Evolutionary conservation across 352 stramenopile genomes (phyloP).

Genomic region (Phytopythium ostracodes): DNA sequence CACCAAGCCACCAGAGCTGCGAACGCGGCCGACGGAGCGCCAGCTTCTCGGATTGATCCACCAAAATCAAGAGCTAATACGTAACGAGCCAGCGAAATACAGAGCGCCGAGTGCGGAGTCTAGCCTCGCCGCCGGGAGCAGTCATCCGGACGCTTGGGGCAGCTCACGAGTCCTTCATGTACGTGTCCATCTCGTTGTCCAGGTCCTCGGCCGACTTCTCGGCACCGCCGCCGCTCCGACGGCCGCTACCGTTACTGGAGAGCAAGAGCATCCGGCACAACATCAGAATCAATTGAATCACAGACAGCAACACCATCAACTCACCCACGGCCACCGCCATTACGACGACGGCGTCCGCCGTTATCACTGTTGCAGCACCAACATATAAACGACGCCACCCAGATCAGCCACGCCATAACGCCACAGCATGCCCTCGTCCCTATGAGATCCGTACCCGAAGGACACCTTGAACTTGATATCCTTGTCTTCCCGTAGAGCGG

Average conservation of each 20-base stretch:
- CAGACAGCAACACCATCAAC: slow-evolving; percentile 1
- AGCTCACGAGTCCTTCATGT: slow-evolving; percentile 63
- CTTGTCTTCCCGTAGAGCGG: slow-evolving; percentile 59
- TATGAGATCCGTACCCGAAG: slow-evolving; percentile 44
- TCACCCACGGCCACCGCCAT: slow-evolving; percentile 20
- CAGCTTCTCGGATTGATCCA: background rate
- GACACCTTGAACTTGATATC: slow-evolving; percentile 81
- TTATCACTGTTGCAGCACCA: slow-evolving; percentile 12
- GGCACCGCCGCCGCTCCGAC: slow-evolving; percentile 21
- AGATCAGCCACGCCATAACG: background rate
- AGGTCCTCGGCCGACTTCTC: slow-evolving; percentile 57
- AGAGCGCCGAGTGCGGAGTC: background rate
- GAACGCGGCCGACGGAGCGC: background rate
- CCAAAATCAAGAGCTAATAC: slow-evolving; percentile 2
- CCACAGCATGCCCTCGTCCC: background rate
- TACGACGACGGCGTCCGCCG: slow-evolving; percentile 27
- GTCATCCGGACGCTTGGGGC: background rate
- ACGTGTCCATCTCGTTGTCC: slow-evolving; percentile 87
- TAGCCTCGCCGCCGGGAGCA: background rate
- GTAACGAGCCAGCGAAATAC: background rate
- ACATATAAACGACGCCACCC: background rate
- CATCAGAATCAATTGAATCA: slow-evolving; percentile 6
- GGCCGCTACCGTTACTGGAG: no score
- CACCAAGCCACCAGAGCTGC: no score
- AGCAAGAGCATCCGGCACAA: slow-evolving; percentile 5